A percentile compares a stretch with the other conserved stretches of the same genome.
phyloP scores from a whole-genome alignment of 805 yeast species.

The Phaffomyces opuntiae region DNA sequence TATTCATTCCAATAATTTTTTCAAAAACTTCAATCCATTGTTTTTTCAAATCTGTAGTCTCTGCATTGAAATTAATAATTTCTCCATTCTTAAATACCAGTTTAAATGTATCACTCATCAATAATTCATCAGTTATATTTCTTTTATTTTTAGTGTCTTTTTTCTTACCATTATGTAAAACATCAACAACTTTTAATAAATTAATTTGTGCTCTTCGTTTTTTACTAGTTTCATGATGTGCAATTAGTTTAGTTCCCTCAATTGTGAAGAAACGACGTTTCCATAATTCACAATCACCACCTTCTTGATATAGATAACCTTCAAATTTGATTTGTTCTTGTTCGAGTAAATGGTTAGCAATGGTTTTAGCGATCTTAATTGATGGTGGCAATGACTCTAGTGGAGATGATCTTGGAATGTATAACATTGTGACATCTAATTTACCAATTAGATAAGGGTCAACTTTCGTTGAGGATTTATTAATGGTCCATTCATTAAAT shows the following conservation, averaged over 20 bases:
- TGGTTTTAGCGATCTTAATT: constrained; percentile 44
- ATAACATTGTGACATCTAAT: constrained; percentile 61
- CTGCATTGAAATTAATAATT: constrained; percentile 79
- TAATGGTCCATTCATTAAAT: constrained; percentile 73
- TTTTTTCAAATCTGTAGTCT: constrained; percentile 49
- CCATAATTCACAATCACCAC: constrained; percentile 77
- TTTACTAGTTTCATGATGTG: constrained; percentile 63
- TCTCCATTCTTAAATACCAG: constrained; percentile 75
- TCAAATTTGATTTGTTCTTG: constrained; percentile 35
- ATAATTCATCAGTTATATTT: constrained; percentile 64
- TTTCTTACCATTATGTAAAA: constrained; percentile 26
- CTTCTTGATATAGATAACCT: constrained; percentile 81
- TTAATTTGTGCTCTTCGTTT: constrained; percentile 74
- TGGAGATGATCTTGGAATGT: constrained; percentile 53
- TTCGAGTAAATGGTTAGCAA: constrained; percentile 31
- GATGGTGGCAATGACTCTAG: constrained; percentile 66
- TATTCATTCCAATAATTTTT: constrained; percentile 46
- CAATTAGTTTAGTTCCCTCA: constrained; percentile 64
- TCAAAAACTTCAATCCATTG: constrained; percentile 62
- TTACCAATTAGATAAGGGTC: constrained; percentile 59
- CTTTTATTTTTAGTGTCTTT: constrained; percentile 30
- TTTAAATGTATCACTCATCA: constrained; percentile 69
- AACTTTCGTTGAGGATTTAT: constrained; percentile 28
- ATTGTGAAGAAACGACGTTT: constrained; percentile 69
- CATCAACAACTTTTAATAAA: constrained; percentile 51